Percentiles rank a stretch among this genome's conserved stretches.
Evolutionary conservation across 2,329 filamentous ascomycete genomes (phyloP).

Genomic region (Exophiala spinifera): DNA sequence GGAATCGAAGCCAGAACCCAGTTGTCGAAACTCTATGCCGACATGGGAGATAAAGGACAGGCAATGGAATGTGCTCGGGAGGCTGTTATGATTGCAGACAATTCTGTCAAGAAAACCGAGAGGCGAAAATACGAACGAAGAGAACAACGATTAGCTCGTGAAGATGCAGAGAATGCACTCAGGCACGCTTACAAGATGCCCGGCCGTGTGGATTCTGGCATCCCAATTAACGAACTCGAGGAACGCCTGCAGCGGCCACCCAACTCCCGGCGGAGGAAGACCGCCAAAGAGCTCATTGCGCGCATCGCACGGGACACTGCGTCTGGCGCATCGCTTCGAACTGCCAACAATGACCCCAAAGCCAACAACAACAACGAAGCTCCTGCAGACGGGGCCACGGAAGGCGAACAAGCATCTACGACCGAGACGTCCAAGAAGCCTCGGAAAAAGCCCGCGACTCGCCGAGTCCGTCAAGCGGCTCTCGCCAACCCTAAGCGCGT

Average conservation of each 20-base stretch:
- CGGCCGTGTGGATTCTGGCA: slow-evolving; percentile 3
- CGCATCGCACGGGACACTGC: neutral
- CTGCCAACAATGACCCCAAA: too few relatives aligned
- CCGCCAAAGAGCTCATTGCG: neutral
- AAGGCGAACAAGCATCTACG: neutral
- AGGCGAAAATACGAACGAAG: slow-evolving; percentile 29
- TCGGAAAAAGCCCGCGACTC: slow-evolving; percentile 7
- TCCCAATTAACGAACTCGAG: slow-evolving; percentile 16
- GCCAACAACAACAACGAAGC: neutral
- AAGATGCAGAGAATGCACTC: slow-evolving; percentile 28
- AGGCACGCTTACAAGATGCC: slow-evolving; percentile 26
- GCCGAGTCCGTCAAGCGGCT: slow-evolving; percentile 11
- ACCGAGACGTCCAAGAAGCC: neutral
- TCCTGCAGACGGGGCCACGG: neutral
- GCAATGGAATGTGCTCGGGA: slow-evolving; percentile 75
- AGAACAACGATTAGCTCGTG: slow-evolving; percentile 25
- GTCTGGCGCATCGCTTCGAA: neutral
- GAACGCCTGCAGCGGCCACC: slow-evolving; percentile 1
- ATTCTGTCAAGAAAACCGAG: slow-evolving; percentile 19
- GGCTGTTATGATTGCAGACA: slow-evolving; percentile 62
- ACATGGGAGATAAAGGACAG: slow-evolving; percentile 67
- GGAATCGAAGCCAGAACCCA: slow-evolving; percentile 75
- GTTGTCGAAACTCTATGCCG: slow-evolving; percentile 81
- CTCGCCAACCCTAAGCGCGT: slow-evolving; percentile 25
- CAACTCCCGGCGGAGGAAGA: neutral